Conservation (phyloP, 257 asterid genomes). For the Paraleonurus japonicus region DNA sequence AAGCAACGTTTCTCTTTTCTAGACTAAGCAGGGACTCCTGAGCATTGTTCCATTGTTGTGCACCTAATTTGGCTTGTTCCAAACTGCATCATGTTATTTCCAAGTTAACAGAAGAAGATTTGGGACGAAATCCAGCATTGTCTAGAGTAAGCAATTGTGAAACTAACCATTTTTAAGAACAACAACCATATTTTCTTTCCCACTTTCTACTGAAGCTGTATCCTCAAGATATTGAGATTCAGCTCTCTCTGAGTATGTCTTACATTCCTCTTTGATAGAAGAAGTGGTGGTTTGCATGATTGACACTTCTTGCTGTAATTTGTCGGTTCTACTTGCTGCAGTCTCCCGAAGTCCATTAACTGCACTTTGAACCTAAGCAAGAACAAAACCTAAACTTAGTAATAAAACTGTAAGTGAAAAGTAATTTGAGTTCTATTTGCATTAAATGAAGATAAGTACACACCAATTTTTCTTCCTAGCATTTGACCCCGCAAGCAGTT, state of each 20-base stretch:
- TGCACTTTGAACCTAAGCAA: slow-evolving; percentile 65
- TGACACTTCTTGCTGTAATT: slow-evolving; percentile 80
- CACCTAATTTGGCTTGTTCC: slow-evolving; percentile 68
- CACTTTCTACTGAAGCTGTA: slow-evolving; percentile 65
- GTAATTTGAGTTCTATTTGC: neutral
- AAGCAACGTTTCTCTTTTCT: slow-evolving; percentile 58
- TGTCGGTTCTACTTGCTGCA: slow-evolving; percentile 59
- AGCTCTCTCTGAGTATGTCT: slow-evolving; percentile 47
- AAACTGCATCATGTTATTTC: slow-evolving; percentile 46
- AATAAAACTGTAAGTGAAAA: too few species aligned
- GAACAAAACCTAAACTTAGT: neutral
- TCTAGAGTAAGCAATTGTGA: neutral
- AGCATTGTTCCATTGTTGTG: slow-evolving; percentile 74
- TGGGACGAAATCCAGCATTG: neutral
- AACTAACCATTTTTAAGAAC: slow-evolving; percentile 66
- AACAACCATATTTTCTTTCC: slow-evolving; percentile 62
- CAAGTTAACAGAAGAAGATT: slow-evolving; percentile 4
- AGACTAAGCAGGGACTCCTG: slow-evolving; percentile 59
- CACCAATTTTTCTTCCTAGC: slow-evolving; percentile 89
- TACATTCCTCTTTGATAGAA: slow-evolving; percentile 67
- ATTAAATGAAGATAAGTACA: neutral
- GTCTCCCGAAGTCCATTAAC: slow-evolving; percentile 69
- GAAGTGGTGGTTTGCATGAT: slow-evolving; percentile 66
- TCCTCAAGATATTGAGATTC: slow-evolving; percentile 71
- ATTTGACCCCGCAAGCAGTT: slow-evolving; percentile 80